Conservation (phyloP, 768 basidiomycete genomes). For the Chalciporus piperatus region DNA sequence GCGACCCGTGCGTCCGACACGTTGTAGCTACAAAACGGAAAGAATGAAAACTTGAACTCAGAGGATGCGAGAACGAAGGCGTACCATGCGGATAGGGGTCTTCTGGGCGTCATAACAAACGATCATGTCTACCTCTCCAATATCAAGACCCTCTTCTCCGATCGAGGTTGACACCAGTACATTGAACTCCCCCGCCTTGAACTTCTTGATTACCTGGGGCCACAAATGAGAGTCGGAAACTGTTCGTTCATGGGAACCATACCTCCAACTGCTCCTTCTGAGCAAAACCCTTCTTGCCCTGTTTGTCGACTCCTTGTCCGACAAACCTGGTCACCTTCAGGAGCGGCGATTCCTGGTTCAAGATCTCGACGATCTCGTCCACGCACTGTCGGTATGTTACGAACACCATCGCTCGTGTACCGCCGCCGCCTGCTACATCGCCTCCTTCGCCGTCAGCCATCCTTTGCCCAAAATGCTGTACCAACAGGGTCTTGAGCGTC, state of each 20-base stretch:
- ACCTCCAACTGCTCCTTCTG: constrained; percentile 94
- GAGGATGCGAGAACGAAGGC: constrained; percentile 17
- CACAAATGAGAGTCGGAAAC: constrained; percentile 7
- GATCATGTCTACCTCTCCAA: constrained; percentile 95
- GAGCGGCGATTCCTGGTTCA: constrained; percentile 74
- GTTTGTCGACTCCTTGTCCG: constrained; percentile 84
- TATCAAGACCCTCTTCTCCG: constrained; percentile 97
- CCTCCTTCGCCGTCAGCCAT: constrained; percentile 45
- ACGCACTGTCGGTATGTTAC: constrained; percentile 87
- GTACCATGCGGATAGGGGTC: constrained; percentile 93
- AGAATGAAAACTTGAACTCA: background rate
- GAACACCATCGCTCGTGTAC: constrained; percentile 90
- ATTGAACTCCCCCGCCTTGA: constrained; percentile 86
- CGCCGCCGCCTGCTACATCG: constrained; percentile 30
- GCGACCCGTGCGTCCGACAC: constrained; percentile 92
- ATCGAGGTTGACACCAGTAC: constrained; percentile 94
- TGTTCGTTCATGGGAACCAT: constrained; percentile 13
- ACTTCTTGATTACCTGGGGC: constrained; percentile 74
- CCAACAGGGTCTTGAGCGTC: constrained; percentile 64
- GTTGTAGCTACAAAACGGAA: constrained; percentile 68
- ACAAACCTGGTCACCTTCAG: constrained; percentile 85
- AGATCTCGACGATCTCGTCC: constrained; percentile 80
- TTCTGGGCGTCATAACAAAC: constrained; percentile 97
- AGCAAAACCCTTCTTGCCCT: constrained; percentile 81
- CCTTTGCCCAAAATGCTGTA: constrained; percentile 66